Percentiles rank a stretch among this genome's conserved stretches.
These are phyloP conservation scores for Pistacia vera DNA, from an alignment of 345 rosid species.

Conservation along the genomic window DNA sequence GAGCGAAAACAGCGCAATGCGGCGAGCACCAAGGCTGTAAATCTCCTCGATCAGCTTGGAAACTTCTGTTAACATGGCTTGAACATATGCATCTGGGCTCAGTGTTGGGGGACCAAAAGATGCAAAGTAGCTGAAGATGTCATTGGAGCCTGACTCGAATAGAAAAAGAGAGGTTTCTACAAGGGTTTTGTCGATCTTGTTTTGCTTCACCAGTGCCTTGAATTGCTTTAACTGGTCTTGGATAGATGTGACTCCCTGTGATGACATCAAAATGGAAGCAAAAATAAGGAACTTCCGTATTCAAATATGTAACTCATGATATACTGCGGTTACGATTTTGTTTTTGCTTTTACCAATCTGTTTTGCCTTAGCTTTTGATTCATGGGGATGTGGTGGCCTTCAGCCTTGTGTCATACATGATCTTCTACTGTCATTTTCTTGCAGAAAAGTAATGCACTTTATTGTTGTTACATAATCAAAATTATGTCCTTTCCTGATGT, in stretches of 20 bases:
- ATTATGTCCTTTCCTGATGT: no score
- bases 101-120: conserved; percentile 34
- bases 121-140: conserved; percentile 54
- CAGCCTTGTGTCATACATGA: neutral
- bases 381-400: neutral
- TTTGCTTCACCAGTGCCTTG: conserved; percentile 41
- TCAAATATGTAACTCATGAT: neutral
- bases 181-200: conserved; percentile 26
- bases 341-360: no score
- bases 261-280: neutral
- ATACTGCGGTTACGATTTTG: no score
- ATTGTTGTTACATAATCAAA: no score
- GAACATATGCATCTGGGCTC: conserved; percentile 41
- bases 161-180: conserved; percentile 47
- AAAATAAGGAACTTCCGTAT: neutral
- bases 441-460: no score
- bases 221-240: conserved; percentile 57
- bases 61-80: conserved; percentile 47
- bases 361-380: neutral
- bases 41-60: conserved; percentile 35
- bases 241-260: conserved; percentile 54
- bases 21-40: conserved; percentile 52
- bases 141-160: conserved; percentile 67
- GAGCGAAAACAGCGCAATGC: conserved; percentile 51
- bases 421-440: neutral